These are phyloP conservation scores for Hypholoma sublateritium DNA, from an alignment of 768 basidiomycete species.

Conservation along the genomic window DNA sequence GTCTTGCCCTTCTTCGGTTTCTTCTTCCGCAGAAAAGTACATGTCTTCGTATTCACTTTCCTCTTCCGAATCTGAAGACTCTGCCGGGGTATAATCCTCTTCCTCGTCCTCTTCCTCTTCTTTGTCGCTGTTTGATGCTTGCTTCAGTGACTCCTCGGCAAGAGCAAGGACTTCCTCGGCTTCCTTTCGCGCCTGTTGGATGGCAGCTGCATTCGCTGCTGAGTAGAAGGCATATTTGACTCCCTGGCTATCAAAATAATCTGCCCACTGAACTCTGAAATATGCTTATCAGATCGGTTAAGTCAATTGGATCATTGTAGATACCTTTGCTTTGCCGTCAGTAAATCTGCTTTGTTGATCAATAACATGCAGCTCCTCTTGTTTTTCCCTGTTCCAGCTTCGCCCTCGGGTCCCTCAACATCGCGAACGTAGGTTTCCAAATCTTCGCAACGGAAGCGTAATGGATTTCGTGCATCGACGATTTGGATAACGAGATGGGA, in stretches of 20 bases:
- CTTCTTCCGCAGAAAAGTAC: constrained; percentile 55
- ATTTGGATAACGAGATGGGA: constrained; percentile 96
- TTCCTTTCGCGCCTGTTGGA: constrained; percentile 74
- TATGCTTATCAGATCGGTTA: constrained; percentile 1
- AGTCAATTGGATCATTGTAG: neutral
- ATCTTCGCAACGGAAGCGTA: constrained; percentile 91
- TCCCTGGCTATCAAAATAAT: constrained; percentile 78
- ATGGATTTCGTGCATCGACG: constrained; percentile 93
- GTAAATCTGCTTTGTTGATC: constrained; percentile 94
- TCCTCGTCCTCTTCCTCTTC: constrained; percentile 24
- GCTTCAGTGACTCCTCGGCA: constrained; percentile 7
- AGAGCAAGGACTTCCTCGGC: constrained; percentile 24
- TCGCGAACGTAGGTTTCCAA: constrained; percentile 84
- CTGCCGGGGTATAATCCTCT: constrained; percentile 4
- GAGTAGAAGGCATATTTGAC: constrained; percentile 92
- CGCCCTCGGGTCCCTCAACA: constrained; percentile 80
- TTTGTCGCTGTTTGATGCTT: constrained; percentile 18
- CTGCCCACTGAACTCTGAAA: constrained; percentile 81
- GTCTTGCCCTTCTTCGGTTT: constrained; percentile 51
- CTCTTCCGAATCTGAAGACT: constrained; percentile 17
- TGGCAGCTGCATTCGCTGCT: constrained; percentile 80
- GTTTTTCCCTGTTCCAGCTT: constrained; percentile 72
- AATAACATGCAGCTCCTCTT: constrained; percentile 76
- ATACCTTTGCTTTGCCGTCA: constrained; percentile 85
- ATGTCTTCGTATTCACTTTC: constrained; percentile 38